Evolutionary conservation across 2,329 filamentous ascomycete species (phyloP).

Genomic region (Fusarium mexicanum): DNA sequence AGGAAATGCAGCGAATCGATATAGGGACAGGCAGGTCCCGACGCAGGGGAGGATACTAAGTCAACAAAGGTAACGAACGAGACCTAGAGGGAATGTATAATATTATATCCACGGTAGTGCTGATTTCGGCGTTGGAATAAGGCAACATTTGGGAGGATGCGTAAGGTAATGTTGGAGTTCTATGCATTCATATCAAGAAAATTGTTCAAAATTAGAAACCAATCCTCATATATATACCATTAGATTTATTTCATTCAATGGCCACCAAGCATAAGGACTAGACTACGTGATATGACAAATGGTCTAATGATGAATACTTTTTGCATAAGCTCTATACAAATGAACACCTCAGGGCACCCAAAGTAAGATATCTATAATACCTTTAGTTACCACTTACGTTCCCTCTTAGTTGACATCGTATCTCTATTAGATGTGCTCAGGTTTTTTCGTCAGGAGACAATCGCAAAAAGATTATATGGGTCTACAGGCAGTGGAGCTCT

Average conservation of each 20-base stretch:
- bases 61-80: slow-evolving; percentile 32
- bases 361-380: too few relatives aligned
- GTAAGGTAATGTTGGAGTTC: slow-evolving; percentile 25
- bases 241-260: not conserved
- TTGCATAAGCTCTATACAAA: not conserved
- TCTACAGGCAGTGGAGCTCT: not conserved
- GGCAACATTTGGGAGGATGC: slow-evolving; percentile 5
- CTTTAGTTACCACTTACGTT: not conserved
- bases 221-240: slow-evolving; percentile 3
- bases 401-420: not conserved
- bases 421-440: not conserved
- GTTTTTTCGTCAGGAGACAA: not conserved
- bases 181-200: not conserved
- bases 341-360: not conserved
- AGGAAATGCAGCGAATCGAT: slow-evolving; percentile 76
- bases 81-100: slow-evolving; percentile 36
- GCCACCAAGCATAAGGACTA: not conserved
- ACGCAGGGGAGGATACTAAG: slow-evolving; percentile 58
- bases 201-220: slow-evolving; percentile 13
- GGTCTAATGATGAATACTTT: not conserved
- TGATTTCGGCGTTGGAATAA: slow-evolving; percentile 33
- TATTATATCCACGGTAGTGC: slow-evolving; percentile 27
- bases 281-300: not conserved
- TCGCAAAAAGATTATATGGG: not conserved
- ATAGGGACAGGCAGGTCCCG: slow-evolving; percentile 69